phyloP scores from a whole-genome alignment of 2,329 filamentous ascomycete genomes.

The Epichloe gansuensis region DNA sequence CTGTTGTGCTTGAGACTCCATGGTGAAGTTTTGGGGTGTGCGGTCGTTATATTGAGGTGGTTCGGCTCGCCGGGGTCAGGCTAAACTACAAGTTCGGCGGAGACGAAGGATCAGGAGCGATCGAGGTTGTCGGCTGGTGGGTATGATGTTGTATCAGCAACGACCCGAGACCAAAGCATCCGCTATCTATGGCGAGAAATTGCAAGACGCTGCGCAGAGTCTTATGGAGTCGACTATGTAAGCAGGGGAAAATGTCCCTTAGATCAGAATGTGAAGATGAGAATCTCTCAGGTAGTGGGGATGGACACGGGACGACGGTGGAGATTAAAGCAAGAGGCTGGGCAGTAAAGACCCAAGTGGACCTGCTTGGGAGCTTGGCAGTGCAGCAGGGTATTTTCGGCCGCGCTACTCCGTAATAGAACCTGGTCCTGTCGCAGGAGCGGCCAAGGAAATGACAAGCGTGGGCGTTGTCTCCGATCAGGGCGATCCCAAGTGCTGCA shows the following conservation, averaged over 20 bases:
- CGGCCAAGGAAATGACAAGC: conserved; percentile 4
- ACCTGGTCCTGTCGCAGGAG: conserved; percentile 5
- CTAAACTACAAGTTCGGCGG: conserved; percentile 2
- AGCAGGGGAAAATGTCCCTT: not conserved
- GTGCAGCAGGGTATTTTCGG: conserved; percentile 4
- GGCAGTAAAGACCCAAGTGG: conserved; percentile 2
- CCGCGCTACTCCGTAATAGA: not conserved
- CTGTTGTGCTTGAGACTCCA: conserved; percentile 23
- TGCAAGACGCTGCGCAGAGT: not conserved
- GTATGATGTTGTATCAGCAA: not conserved
- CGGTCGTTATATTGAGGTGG: conserved; percentile 20
- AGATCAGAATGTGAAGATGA: conserved; percentile 2
- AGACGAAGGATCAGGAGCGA: conserved; percentile 3
- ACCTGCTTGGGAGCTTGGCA: not conserved
- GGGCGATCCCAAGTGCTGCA: not conserved
- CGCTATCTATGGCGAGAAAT: not conserved
- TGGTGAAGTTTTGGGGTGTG: conserved; percentile 20
- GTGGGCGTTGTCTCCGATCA: not conserved
- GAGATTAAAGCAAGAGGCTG: conserved; percentile 7
- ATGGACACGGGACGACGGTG: not conserved
- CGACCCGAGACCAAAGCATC: not conserved
- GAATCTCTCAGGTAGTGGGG: conserved; percentile 1
- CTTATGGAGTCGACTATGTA: not conserved
- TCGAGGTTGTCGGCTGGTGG: not conserved
- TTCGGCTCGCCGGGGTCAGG: not conserved